Percentiles rank a stretch among this genome's conserved stretches.
Conservation (phyloP, 345 rosid species). For the Moricandia moricandioides region DNA sequence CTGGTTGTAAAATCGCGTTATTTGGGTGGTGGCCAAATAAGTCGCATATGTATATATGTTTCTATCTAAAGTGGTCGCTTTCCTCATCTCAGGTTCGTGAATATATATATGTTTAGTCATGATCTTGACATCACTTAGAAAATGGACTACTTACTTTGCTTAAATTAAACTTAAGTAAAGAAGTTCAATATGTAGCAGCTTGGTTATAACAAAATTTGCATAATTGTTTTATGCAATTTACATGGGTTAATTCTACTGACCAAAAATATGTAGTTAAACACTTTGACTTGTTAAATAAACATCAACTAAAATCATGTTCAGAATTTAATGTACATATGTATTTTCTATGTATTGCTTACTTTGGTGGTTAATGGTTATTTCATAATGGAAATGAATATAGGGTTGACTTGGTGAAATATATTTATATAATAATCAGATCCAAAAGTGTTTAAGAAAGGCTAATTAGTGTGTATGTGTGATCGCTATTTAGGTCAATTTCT, state of each 20-base stretch:
- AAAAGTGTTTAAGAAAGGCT: constrained; percentile 18
- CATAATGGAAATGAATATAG: constrained; percentile 25
- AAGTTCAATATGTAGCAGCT: not conserved
- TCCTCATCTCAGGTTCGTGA: constrained; percentile 25
- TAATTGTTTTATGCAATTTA: not conserved
- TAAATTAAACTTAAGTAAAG: not conserved
- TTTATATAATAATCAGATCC: constrained; percentile 11
- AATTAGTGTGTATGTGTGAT: constrained; percentile 23
- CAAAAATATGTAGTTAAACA: not conserved
- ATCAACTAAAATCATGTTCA: not conserved
- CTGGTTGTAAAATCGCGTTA: constrained; percentile 32
- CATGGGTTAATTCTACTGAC: not conserved
- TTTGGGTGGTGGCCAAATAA: constrained; percentile 24
- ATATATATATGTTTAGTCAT: constrained; percentile 9
- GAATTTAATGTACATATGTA: not conserved
- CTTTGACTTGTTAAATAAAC: not conserved
- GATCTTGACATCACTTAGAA: constrained; percentile 36
- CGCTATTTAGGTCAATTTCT: constrained; percentile 25
- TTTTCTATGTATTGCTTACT: constrained; percentile 16
- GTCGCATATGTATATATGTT: constrained; percentile 29
- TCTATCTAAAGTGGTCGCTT: constrained; percentile 31
- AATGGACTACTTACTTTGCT: not conserved
- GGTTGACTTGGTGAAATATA: constrained; percentile 27
- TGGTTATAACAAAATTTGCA: not conserved
- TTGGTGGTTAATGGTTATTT: constrained; percentile 21